Evolutionary conservation across 257 asterid species (phyloP), one percentile per base, ranked within the genome.

Genomic region (Solanum sitiens): DNA sequence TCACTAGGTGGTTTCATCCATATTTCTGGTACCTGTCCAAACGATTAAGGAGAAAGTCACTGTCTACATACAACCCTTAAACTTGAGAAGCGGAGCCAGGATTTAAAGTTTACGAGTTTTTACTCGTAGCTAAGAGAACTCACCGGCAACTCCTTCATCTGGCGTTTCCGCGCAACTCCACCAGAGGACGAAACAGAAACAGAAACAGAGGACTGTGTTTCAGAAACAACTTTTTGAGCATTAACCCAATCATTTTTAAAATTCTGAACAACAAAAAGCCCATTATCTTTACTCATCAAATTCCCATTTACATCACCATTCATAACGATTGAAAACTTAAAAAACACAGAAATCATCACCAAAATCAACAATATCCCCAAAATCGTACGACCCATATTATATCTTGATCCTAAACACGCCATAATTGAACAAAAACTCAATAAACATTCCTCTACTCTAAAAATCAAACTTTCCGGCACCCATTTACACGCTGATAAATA

Each of bases 1-100:
- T 91, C 92, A 72, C 91, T 90, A 21, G 86, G 75, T 3, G 98
- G 98, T 33, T 92, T 94, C 92, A 50, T 88, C 94, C 95, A 94
- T 79, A 93, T 91, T 86, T 92, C 95, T 82, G 91, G 89, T 14
- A 83, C 86, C 98, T 94, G 92, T 75, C 14, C n/a, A 33, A 42
- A 9, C 10, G 6, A 37, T 37, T 37, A 5, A 6, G 39, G 39
- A 37, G 39, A 37, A 37, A 37, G 50, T 40, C 50, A 74, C 13
- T 74, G 82, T 10, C 82, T 25, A 37, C 82, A 37, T 37, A 74
- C 50, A 74, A 21, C 82, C 82, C 39, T 40, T 11, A 74, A 70
- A 12, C 47, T 20, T 72, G 35, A n/a, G 5, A 39, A 14, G 13
- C 8, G 44, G 77, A 15, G 1, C 10, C 11, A 68, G 20, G 18